These are phyloP conservation scores for Pseudocercospora fuligena DNA, from an alignment of 2,329 filamentous ascomycete species.

Conservation along the genomic window DNA sequence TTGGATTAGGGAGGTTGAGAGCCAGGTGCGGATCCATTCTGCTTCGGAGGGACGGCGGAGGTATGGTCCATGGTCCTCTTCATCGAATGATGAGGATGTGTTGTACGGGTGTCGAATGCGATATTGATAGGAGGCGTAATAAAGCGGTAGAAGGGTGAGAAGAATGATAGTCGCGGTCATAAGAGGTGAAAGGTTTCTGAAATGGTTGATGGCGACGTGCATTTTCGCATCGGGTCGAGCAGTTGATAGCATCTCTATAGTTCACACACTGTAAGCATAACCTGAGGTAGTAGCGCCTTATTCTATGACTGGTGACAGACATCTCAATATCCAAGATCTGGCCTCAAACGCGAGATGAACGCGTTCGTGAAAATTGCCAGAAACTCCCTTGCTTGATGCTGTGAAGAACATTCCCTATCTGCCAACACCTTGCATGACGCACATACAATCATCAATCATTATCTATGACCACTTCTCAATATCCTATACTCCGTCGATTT, in stretches of 20 bases:
- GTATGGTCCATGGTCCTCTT: background rate
- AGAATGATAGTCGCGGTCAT: background rate
- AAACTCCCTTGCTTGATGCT: conserved; percentile 4
- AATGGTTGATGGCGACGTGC: background rate
- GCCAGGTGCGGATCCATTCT: conserved; percentile 36
- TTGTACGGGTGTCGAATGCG: conserved; percentile 26
- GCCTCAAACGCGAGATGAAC: background rate
- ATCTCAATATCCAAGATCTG: background rate
- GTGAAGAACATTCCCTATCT: background rate
- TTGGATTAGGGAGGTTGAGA: conserved; percentile 30
- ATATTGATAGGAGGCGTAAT: conserved; percentile 32
- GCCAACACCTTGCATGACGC: conserved; percentile 1
- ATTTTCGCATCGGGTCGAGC: background rate
- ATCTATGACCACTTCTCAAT: background rate
- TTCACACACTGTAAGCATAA: background rate
- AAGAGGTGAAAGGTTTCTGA: conserved; percentile 4
- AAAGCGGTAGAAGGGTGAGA: conserved; percentile 30
- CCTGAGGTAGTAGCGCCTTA: background rate
- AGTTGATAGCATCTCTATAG: background rate
- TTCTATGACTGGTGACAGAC: background rate
- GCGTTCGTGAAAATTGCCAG: too few relatives aligned
- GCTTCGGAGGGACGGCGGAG: background rate
- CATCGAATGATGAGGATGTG: background rate
- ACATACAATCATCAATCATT: conserved; percentile 8
- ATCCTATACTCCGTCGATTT: conserved; percentile 19